Evolutionary conservation across 257 asterid species (phyloP), one percentile per base, ranked within the genome.

Genomic region (Gentiana dahurica): DNA sequence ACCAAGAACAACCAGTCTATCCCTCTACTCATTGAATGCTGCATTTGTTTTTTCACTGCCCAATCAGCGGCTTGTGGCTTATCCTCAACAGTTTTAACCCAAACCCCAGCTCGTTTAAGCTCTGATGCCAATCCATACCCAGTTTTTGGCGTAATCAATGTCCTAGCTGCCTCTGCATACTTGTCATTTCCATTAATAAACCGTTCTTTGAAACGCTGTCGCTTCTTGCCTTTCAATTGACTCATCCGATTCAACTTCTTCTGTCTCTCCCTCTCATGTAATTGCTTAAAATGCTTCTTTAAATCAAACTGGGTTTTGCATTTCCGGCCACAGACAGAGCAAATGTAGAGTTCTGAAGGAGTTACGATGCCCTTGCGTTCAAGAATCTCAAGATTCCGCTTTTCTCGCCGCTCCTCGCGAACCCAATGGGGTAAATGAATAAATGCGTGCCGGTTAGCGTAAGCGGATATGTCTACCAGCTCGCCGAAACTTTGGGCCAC

Each of bases 51-150:
- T 76, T 87, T 90, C 76, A 90, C 62, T 0, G 98, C 98, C 95
- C 86, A 90, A 77, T 90, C 95, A 8, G 98, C 98, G 0, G 98
- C 92, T 63, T 90, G 98, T 1, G 96, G 96, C 78, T 86, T 89
- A 68, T 90, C 98, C 67, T 79, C 79, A 59, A 90, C 98, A 0
- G 95, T 87, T 76, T 82, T 90, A 34, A 90, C 96, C 46, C 57
- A 84, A 59, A 90, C 91, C 68, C 95, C 98, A 6, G 98, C 96
- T 2, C 98, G 79, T 69, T 74, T 76, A 50, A 89, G 78, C 76
- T 89, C 97, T 50, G 77, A 78, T 0, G 90, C 95, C 49, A 89
- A 68, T 8, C 97, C 95, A 34, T 86, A 89, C 45, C 97, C 97
- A 3, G 61, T 65, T 70, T 84, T 84, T 1, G 94, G 97, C 0